Evolutionary conservation across 2,329 filamentous ascomycete species (phyloP), one percentile per base, ranked within the genome.

Genomic region (Pestalotiopsis sp.): DNA sequence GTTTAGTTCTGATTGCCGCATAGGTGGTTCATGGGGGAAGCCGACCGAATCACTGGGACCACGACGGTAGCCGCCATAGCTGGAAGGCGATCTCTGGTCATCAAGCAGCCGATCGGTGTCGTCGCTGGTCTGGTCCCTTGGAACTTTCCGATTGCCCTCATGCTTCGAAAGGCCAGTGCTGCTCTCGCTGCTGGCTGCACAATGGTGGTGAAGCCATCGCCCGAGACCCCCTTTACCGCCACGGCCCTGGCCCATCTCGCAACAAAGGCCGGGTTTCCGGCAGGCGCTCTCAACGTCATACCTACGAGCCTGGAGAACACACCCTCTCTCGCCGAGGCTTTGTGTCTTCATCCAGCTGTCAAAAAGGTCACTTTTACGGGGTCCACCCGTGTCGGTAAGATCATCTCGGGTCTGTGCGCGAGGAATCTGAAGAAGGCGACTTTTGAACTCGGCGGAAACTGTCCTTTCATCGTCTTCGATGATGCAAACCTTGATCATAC

Each of bases 311-410:
- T 84, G 7, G 78, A 78, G 0, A 82, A 83, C 63, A 86, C 84
- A 0, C 84, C 84, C 0, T 67, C 73, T 1, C 77, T 86, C 2
- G 82, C 82, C 13, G 84, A 85, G 74, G 80, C 81, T 0, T 79
- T 87, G 1, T 86, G 83, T 70, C 79, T 80, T 36, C 83, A 86
- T 68, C 80, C 79, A 0, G 68, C 79, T 0, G 80, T 86, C 0
- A 83, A 82, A 65, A 94, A 94, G 77, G 84, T 95, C 67, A 92
- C 91, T 68, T 96, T 95, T 73, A 95, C 93, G 0, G 93, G 93
- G 20, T 77, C 88, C 73, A 93, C 92, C 0, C 80, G 83, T 0
- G 88, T 94, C 0, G 93, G 93, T 4, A 87, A 89, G 52, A 90
- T 92, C 71, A 85, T 94, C 56, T 89, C 90, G 1, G 81, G 84